These are phyloP conservation scores for Blastomyces silverae DNA, from an alignment of 2,329 filamentous ascomycete genomes.

Conservation along the genomic window DNA sequence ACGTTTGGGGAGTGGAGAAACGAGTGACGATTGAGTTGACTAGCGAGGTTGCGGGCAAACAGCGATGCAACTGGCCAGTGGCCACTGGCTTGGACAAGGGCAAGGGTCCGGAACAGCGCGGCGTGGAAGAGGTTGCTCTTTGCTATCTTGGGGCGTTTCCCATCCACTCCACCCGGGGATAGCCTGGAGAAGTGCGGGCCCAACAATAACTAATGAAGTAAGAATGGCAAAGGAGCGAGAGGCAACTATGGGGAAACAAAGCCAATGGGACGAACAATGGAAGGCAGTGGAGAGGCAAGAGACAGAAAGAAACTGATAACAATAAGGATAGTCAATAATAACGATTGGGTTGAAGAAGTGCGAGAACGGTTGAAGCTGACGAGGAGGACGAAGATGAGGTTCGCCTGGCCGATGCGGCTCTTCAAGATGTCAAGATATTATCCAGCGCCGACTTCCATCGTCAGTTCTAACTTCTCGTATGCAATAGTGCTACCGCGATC, in stretches of 20 bases:
- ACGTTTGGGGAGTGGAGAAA: conserved; percentile 4
- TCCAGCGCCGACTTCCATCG: no score
- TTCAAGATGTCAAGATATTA: not conserved
- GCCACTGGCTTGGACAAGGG: not conserved
- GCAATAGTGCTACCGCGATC: not conserved
- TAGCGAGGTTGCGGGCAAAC: not conserved
- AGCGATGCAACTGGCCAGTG: not conserved
- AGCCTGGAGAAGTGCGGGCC: not conserved
- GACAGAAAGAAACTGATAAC: conserved; percentile 9
- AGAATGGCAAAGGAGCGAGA: no score
- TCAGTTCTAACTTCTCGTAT: not conserved
- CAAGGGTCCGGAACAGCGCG: conserved; percentile 4
- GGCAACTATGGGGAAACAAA: not conserved
- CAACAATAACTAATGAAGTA: no score
- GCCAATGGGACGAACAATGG: conserved; percentile 13
- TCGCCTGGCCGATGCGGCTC: conserved; percentile 8
- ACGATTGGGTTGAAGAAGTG: conserved; percentile 11
- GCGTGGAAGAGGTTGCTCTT: not conserved
- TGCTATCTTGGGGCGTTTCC: not conserved
- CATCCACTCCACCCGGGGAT: not conserved
- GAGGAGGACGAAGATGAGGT: not conserved
- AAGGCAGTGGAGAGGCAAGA: conserved; percentile 5
- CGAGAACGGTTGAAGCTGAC: not conserved
- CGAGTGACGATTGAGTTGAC: conserved; percentile 5
- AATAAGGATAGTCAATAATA: no score